Evolutionary conservation across 495 filamentous ascomycete species (phyloP), one percentile per base, ranked within the genome.

Genomic region (Cercophora samala): DNA sequence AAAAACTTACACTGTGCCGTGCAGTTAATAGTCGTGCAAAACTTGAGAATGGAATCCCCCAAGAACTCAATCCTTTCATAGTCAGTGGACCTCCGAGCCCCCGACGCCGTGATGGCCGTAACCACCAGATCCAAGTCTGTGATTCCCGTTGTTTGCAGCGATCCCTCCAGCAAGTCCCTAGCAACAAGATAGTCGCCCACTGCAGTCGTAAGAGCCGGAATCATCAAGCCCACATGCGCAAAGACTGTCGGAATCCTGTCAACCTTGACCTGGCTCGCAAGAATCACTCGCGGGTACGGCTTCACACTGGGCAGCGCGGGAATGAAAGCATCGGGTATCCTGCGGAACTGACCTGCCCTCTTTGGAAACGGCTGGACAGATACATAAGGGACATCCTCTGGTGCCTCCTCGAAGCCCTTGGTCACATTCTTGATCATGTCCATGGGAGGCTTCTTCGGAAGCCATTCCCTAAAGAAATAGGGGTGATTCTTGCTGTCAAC

Each of bases 21-120:
- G 2, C 93, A 82, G 42, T 90, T 86, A 24, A 90, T 76, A 4
- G 88, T 89, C 0, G 89, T 85, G 23, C 85, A 85, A 55, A 89
- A 85, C 71, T 98, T 98, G n/a, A 99, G 83, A 9, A 96, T 83
- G 0, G 86, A 85, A 70, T 99, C 95, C 0, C 95, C 95, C 0
- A 97, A 80, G 71, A 96, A 97, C 75, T 99, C 95, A 0, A 96
- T 82, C 23, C 90, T 83, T 69, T 99, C 91, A 73, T 99, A 99
- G 67, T 97, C 84, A 0, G 80, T 85, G 3, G 70, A 69, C 55
- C 88, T 87, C 11, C 79, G 73, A 0, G 92, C 86, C 1, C 83
- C 80, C 0, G 90, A 87, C 1, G 91, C 81, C 32, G 81, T 90
- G 62, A 96, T 89, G 1, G 94, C 93, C 8, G 85, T 89, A n/a